These are phyloP conservation scores for Amanita molliuscula DNA, from an alignment of 768 basidiomycete species.

Conservation along the genomic window DNA sequence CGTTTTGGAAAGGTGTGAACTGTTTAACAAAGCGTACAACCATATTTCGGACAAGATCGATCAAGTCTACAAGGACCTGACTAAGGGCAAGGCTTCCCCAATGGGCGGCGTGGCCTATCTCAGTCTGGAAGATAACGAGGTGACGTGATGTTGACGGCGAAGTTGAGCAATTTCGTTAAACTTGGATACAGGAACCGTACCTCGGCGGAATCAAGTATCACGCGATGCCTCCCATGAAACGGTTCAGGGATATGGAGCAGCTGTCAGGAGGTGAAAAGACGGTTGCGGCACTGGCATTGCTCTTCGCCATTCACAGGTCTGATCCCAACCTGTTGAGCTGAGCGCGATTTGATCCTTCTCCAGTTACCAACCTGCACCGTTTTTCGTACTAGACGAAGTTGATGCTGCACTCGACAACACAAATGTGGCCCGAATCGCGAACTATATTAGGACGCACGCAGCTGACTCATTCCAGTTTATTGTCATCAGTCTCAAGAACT, in stretches of 20 bases:
- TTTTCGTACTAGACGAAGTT: slow-evolving; percentile 98
- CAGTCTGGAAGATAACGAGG: slow-evolving; percentile 92
- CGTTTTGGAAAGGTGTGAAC: slow-evolving; percentile 38
- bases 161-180: background rate
- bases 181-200: slow-evolving; percentile 19
- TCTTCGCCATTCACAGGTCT: slow-evolving; percentile 94
- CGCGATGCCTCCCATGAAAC: slow-evolving; percentile 99
- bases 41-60: slow-evolving; percentile 95
- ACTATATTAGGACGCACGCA: slow-evolving; percentile 82
- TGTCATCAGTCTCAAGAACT: slow-evolving; percentile 93
- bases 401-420: slow-evolving; percentile 98
- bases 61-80: slow-evolving; percentile 94
- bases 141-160: slow-evolving; percentile 19
- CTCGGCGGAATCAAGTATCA: slow-evolving; percentile 85
- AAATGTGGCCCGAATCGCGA: slow-evolving; percentile 94
- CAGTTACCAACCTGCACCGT: slow-evolving; percentile 93
- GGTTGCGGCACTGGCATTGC: slow-evolving; percentile 89
- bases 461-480: slow-evolving; percentile 89
- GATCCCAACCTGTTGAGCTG: background rate
- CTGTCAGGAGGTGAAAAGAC: slow-evolving; percentile 98
- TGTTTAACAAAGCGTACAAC: slow-evolving; percentile 93
- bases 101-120: slow-evolving; percentile 97
- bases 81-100: slow-evolving; percentile 87
- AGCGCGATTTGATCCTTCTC: background rate
- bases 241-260: slow-evolving; percentile 98